Base-by-base conservation (phyloP, 2,329 filamentous ascomycete genomes). In the Teratosphaeria zuluensis region DNA sequence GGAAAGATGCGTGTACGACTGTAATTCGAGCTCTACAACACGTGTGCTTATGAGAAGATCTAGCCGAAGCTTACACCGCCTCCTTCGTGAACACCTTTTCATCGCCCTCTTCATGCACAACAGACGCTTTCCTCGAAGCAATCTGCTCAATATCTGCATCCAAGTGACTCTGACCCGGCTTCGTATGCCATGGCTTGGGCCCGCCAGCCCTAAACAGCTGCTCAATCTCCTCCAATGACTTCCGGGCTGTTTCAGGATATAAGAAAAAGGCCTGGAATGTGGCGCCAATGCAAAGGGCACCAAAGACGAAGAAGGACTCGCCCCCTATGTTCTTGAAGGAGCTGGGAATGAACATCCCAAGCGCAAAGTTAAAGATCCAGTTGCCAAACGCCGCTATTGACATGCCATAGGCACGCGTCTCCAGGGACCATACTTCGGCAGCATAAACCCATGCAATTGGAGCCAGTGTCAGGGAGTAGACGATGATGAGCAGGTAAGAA, bases 371-470 rank as follows among this genome's bases (percentile, higher is more conserved):
- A 12, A 48, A 56, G 54, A 55, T 56, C 76, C 76, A 77, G 63
- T 82, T 84, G 14, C 78, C 77, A 28, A 81, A 73, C 2, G 81
- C 77, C 0, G 81, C 76, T 53, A 85, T 74, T 19, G 78, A 77
- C 80, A 85, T 84, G 24, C 82, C 83, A 0, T 75, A 80, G 1
- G 82, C 83, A 38, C 83, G 78, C 0, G 81, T 84, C 62, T 83
- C 81, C 1, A 85, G 74, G 0, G 80, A 82, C 80, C 81, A 85
- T 2, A 84, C 80, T 70, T 87, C 85, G 16, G 83, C 81, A 0
- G 83, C 82, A 63, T 87, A 87, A 52, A 86, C 79, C 84, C 84
- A 87, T 57, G 80, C 82, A 2, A 85, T 81, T 0, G 84, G 83
- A 0, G 83, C 84, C 19, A 84, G 77, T 0, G 83, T 86, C n/a